phyloP scores from a whole-genome alignment of 1,139 yeast genomes.

The Barnettozyma hawaiiensis region DNA sequence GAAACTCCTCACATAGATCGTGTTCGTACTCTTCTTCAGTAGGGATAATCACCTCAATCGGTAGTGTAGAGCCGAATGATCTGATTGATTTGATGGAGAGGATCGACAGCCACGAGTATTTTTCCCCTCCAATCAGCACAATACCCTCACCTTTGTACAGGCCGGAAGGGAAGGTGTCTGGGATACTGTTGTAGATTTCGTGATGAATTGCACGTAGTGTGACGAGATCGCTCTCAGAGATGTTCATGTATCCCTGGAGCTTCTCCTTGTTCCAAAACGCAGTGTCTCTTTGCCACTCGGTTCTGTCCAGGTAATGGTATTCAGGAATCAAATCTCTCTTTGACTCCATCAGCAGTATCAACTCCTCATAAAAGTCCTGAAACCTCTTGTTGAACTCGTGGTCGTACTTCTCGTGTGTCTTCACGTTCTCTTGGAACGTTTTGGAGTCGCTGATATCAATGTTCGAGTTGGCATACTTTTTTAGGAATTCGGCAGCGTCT shows the following conservation, averaged over 20 bases:
- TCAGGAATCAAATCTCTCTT: slow-evolving; percentile 14
- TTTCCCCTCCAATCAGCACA: slow-evolving; percentile 77
- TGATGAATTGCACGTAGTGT: slow-evolving; percentile 47
- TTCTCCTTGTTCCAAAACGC: slow-evolving; percentile 14
- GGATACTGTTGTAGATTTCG: slow-evolving; percentile 42
- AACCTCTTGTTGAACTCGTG: slow-evolving; percentile 7
- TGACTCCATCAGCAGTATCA: slow-evolving; percentile 14
- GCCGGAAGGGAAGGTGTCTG: slow-evolving; percentile 37
- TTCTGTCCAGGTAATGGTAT: slow-evolving; percentile 7
- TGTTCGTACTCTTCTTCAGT: slow-evolving; percentile 43
- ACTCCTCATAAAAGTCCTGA: slow-evolving; percentile 17
- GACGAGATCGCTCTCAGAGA: slow-evolving; percentile 40
- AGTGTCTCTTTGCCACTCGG: slow-evolving; percentile 15
- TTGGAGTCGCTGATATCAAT: slow-evolving; percentile 11
- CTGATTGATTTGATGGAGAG: slow-evolving; percentile 60
- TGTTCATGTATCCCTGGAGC: slow-evolving; percentile 23
- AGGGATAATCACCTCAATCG: slow-evolving; percentile 59
- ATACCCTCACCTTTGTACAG: slow-evolving; percentile 63
- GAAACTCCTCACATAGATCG: slow-evolving; percentile 45
- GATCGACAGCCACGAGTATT: slow-evolving; percentile 64
- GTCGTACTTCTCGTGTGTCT: slow-evolving; percentile 6
- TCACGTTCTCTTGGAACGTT: slow-evolving; percentile 3
- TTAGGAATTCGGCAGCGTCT: slow-evolving; percentile 7
- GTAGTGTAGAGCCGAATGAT: slow-evolving; percentile 47
- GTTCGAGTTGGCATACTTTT: slow-evolving; percentile 14